These are phyloP conservation scores for Amesomyces nigricolor DNA, from an alignment of 2,329 filamentous ascomycete genomes.

Conservation along the genomic window DNA sequence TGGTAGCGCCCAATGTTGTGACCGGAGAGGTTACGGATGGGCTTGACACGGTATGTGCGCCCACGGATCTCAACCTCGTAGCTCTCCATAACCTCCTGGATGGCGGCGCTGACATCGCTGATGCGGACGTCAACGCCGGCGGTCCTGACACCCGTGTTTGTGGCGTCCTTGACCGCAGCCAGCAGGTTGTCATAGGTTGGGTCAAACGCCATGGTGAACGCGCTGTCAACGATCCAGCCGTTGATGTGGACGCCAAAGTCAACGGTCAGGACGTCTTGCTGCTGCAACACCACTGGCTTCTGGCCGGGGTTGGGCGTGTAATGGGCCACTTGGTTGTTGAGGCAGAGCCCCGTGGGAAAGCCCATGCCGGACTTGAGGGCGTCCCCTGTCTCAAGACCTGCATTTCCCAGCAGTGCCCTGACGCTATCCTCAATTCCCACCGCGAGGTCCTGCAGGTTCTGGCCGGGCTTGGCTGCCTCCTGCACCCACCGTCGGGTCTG, in stretches of 20 bases:
- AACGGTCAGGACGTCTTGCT: slow-evolving; percentile 74
- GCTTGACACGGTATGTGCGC: slow-evolving; percentile 71
- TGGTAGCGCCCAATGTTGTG: slow-evolving; percentile 85
- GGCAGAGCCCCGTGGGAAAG: slow-evolving; percentile 74
- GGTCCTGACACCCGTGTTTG: slow-evolving; percentile 77
- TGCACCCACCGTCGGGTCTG: slow-evolving; percentile 78
- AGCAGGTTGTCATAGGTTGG: slow-evolving; percentile 69
- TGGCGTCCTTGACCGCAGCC: slow-evolving; percentile 66
- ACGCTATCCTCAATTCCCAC: slow-evolving; percentile 77
- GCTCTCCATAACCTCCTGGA: slow-evolving; percentile 90
- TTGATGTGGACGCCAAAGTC: slow-evolving; percentile 80
- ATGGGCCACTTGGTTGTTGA: slow-evolving; percentile 78
- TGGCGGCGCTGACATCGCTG: slow-evolving; percentile 74
- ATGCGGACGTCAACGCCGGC: slow-evolving; percentile 89
- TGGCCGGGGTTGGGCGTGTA: slow-evolving; percentile 81
- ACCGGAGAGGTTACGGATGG: slow-evolving; percentile 79
- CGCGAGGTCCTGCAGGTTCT: slow-evolving; percentile 70
- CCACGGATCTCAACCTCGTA: slow-evolving; percentile 83
- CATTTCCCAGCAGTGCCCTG: slow-evolving; percentile 66
- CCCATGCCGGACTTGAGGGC: slow-evolving; percentile 71
- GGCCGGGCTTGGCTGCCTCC: slow-evolving; percentile 71
- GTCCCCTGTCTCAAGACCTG: slow-evolving; percentile 70
- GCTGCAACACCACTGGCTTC: slow-evolving; percentile 60
- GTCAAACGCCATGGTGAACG: slow-evolving; percentile 74
- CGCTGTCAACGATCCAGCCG: slow-evolving; percentile 74